Evolutionary conservation across 257 asterid species (phyloP).

Genomic region (Echium plantagineum): DNA sequence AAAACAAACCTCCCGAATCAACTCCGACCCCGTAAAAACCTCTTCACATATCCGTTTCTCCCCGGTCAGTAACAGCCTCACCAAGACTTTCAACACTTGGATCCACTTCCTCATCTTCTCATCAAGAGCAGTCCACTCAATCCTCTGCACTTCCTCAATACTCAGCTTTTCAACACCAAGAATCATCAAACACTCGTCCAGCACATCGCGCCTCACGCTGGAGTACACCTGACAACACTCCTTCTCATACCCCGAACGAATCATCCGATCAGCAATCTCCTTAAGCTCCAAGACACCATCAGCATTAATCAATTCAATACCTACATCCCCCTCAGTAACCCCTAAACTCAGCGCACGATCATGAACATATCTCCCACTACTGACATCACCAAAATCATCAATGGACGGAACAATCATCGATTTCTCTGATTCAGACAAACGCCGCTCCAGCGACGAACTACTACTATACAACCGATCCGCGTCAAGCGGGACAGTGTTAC

Average conservation of each 20-base stretch:
- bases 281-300: slow-evolving; percentile 56
- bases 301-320: slow-evolving; percentile 55
- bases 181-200: slow-evolving; percentile 67
- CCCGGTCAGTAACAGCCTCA: slow-evolving; percentile 50
- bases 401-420: slow-evolving; percentile 47
- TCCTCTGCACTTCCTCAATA: slow-evolving; percentile 95
- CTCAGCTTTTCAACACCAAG: slow-evolving; percentile 83
- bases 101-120: slow-evolving; percentile 96
- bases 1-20: slow-evolving; percentile 80
- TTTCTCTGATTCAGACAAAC: slow-evolving; percentile 47
- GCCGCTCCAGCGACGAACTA: slow-evolving; percentile 19
- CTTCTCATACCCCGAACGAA: slow-evolving; percentile 80
- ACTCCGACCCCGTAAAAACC: slow-evolving; percentile 58
- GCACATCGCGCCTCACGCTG: slow-evolving; percentile 71
- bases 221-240: slow-evolving; percentile 91
- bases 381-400: slow-evolving; percentile 41
- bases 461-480: slow-evolving; percentile 41
- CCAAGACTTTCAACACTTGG: slow-evolving; percentile 64
- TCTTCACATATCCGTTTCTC: slow-evolving; percentile 74
- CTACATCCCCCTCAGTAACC: slow-evolving; percentile 36
- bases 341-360: slow-evolving; percentile 55
- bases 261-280: slow-evolving; percentile 84
- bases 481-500: slow-evolving; percentile 55
- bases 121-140: slow-evolving; percentile 63
- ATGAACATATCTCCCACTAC: slow-evolving; percentile 52